Evolutionary conservation across 2,329 filamentous ascomycete genomes (phyloP), one percentile per base, ranked within the genome.

Genomic region (Nigrospora sphaerica): DNA sequence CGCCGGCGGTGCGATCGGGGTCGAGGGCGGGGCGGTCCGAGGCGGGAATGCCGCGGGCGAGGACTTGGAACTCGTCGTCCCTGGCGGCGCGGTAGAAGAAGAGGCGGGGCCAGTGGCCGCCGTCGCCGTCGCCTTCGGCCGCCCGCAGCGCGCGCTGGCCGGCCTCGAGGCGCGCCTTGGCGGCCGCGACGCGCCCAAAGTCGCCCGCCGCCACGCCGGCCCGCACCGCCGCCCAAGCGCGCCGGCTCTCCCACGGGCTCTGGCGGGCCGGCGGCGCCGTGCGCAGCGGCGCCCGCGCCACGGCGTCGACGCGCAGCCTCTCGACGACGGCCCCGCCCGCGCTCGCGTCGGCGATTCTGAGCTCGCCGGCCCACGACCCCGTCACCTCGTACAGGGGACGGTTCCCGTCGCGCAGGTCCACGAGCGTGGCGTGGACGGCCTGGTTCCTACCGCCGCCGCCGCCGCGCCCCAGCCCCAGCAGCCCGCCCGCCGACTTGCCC

Each of bases 371-470:
- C 60, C 59, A 61, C 46, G 59, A 55, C 10, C 60, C 60, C 5
- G 46, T 46, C 12, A 61, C 28, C 36, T 59, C 52, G 36, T 52
- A 77, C 11, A 58, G 33, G 1, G 45, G 32, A 34, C 47, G 42
- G 3, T 45, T 39, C 12, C 36, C 39, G 10, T 54, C 42, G 12
- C 55, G 16, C 3, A 57, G 31, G 35, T 49, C 49, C 17, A 46
- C 48, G 6, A 61, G 35, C 33, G 51, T 51, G 5, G 60, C 59
- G 28, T 47, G 52, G n/a, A 62, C 53, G 12, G 50, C 46, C 17
- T 61, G 57, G 44, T 49, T 53, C 5, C 39, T 37, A 5, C 55
- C 51, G 4, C 12, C 11, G 9, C 18, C 16, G 17, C 33, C 16
- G 16, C 41, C 17, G 9, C 32, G n/a, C 3, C 33, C 42, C n/a